Conservation (phyloP, 2,329 filamentous ascomycete species). For the Diaporthe sp. region DNA sequence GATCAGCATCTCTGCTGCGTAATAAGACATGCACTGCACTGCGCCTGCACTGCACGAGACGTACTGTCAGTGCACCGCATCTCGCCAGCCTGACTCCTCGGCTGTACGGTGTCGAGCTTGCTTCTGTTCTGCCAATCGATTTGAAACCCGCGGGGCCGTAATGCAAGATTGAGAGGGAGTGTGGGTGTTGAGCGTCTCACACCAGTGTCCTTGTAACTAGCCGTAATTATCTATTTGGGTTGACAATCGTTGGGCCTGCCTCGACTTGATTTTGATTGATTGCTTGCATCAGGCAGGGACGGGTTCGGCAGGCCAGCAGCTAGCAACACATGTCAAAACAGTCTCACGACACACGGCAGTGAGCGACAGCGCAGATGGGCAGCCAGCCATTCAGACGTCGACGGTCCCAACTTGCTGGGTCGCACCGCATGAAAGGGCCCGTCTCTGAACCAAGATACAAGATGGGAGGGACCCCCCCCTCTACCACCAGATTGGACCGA, state of each 20-base stretch:
- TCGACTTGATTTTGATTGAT: conserved; percentile 22
- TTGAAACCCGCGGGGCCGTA: conserved; percentile 6
- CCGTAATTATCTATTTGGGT: neutral
- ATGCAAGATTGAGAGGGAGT: neutral
- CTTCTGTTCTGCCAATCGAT: neutral
- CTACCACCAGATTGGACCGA: neutral
- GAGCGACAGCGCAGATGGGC: neutral
- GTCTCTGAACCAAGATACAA: conserved; percentile 5
- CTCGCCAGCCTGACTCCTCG: neutral
- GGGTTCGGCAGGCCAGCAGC: neutral
- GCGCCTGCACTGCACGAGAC: conserved; percentile 2
- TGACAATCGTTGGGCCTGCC: conserved; percentile 18
- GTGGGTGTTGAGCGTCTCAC: conserved; percentile 7
- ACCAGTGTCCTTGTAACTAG: neutral
- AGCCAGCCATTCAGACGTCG: conserved; percentile 4
- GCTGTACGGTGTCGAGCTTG: neutral
- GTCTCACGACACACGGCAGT: conserved; percentile 28
- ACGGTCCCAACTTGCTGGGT: conserved; percentile 13
- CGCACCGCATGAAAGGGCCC: conserved; percentile 22
- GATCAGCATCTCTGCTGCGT: conserved; percentile 28
- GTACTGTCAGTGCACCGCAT: conserved; percentile 22
- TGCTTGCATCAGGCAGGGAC: conserved; percentile 9
- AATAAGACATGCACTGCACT: neutral
- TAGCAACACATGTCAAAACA: conserved; percentile 27
- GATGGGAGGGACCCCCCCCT: neutral